Evolutionary conservation across 805 yeast species (phyloP).

Genomic region (Candida chilensis): DNA sequence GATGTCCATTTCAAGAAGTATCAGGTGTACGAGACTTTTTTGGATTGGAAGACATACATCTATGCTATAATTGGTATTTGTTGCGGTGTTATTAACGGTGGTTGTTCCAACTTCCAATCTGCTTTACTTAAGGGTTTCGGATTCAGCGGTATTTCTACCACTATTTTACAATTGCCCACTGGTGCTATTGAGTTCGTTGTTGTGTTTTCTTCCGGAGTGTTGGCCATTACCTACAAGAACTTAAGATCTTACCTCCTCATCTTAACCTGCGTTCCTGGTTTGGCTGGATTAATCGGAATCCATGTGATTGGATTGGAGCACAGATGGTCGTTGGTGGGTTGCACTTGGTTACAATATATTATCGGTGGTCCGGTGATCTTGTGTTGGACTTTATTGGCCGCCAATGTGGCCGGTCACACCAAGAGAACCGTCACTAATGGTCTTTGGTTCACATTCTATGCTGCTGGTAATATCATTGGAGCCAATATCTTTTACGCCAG

Average conservation of each 20-base stretch:
- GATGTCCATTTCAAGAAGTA: constrained; percentile 10
- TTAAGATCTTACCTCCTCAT: constrained; percentile 6
- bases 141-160: constrained; percentile 15
- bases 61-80: constrained; percentile 12
- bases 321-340: constrained; percentile 17
- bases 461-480: too few species aligned
- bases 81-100: constrained; percentile 17
- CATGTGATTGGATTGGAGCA: constrained; percentile 8
- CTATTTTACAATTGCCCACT: constrained; percentile 15
- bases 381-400: too few species aligned
- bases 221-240: constrained; percentile 6
- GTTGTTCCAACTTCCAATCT: too few species aligned
- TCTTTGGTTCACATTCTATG: too few species aligned
- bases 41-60: constrained; percentile 11
- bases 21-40: constrained; percentile 12
- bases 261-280: constrained; percentile 9
- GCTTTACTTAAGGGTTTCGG: constrained; percentile 22
- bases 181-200: constrained; percentile 13
- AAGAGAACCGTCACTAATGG: too few species aligned
- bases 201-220: constrained; percentile 8
- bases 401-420: too few species aligned
- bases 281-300: constrained; percentile 11
- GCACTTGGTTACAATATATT: constrained; percentile 18
- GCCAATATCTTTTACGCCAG: too few species aligned
- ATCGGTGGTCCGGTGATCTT: constrained; percentile 19